Percentiles rank a stretch among this genome's conserved stretches.
phyloP scores from a whole-genome alignment of 1,139 yeast genomes.

The Hyphopichia fennica region DNA sequence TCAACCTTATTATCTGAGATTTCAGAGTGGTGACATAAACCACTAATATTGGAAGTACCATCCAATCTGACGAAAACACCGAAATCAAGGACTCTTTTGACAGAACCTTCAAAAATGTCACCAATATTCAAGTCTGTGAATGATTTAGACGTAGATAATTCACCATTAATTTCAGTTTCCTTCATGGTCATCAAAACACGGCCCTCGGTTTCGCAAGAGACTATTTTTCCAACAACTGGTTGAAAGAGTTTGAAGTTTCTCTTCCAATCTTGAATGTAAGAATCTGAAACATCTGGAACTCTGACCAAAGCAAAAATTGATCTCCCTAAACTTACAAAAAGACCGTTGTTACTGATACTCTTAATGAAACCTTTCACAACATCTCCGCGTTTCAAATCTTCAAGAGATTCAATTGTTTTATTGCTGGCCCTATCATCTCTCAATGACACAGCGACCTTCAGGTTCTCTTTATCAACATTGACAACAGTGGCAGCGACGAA shows the following conservation, averaged over 20 bases:
- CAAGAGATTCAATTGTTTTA: constrained; percentile 45
- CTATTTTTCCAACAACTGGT: constrained; percentile 72
- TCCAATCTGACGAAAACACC: constrained; percentile 88
- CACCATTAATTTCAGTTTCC: constrained; percentile 77
- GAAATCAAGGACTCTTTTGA: constrained; percentile 76
- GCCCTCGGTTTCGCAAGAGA: constrained; percentile 61
- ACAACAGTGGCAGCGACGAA: constrained; percentile 63
- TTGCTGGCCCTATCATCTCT: constrained; percentile 54
- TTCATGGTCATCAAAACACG: constrained; percentile 77
- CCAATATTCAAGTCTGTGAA: constrained; percentile 70
- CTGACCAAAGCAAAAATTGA: constrained; percentile 77
- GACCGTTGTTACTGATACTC: constrained; percentile 73
- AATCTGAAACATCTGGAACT: constrained; percentile 78
- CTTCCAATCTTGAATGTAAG: constrained; percentile 85
- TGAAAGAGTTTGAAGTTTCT: constrained; percentile 69
- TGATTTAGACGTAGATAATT: constrained; percentile 51
- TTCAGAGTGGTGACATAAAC: constrained; percentile 85
- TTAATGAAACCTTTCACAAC: constrained; percentile 78
- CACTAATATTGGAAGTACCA: constrained; percentile 73
- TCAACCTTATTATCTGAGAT: constrained; percentile 67
- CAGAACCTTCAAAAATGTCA: constrained; percentile 75
- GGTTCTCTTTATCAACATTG: constrained; percentile 52
- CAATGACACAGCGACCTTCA: constrained; percentile 64
- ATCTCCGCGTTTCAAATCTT: constrained; percentile 68
- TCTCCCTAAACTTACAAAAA: constrained; percentile 76